phyloP scores from a whole-genome alignment of 148 eudicot species.

The Cornus controversa region DNA sequence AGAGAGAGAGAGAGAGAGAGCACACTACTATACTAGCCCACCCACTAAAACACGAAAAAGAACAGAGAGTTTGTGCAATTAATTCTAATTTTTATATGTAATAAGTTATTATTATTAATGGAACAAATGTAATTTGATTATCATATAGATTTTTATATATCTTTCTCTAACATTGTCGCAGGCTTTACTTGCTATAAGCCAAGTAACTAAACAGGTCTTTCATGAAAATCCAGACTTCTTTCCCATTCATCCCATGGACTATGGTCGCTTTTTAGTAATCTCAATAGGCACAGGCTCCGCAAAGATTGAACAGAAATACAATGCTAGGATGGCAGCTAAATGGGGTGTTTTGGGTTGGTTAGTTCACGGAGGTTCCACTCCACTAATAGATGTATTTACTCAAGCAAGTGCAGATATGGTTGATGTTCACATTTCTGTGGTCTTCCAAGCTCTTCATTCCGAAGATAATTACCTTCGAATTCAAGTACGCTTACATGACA shows the following conservation, averaged over 20 bases:
- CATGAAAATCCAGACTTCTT: constrained; percentile 10
- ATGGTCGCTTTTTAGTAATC: constrained; percentile 10
- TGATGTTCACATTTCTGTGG: constrained; percentile 15
- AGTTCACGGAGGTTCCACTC: constrained; percentile 7
- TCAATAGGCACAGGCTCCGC: constrained; percentile 22
- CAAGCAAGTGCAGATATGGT: constrained; percentile 25
- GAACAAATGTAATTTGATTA: too few relatives aligned
- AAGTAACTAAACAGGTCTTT: constrained; percentile 11
- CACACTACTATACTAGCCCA: too few relatives aligned
- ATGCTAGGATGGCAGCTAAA: constrained; percentile 19
- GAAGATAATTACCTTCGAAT: constrained; percentile 12
- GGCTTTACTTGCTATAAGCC: constrained; percentile 16
- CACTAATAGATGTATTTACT: constrained; percentile 12
- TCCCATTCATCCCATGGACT: constrained; percentile 9
- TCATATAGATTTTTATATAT: too few relatives aligned
- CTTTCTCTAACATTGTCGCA: neutral
- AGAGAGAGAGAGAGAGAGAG: too few relatives aligned
- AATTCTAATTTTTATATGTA: too few relatives aligned
- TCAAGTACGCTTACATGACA: neutral
- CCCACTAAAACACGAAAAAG: too few relatives aligned
- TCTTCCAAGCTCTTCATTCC: constrained; percentile 10
- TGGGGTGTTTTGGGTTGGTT: constrained; percentile 18
- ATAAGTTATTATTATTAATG: too few relatives aligned
- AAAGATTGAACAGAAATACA: neutral
- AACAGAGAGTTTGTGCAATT: too few relatives aligned